A percentile compares a stretch with the other conserved stretches of the same genome.
Conservation (phyloP, 257 asterid species). For the Thymus mandschuricus region DNA sequence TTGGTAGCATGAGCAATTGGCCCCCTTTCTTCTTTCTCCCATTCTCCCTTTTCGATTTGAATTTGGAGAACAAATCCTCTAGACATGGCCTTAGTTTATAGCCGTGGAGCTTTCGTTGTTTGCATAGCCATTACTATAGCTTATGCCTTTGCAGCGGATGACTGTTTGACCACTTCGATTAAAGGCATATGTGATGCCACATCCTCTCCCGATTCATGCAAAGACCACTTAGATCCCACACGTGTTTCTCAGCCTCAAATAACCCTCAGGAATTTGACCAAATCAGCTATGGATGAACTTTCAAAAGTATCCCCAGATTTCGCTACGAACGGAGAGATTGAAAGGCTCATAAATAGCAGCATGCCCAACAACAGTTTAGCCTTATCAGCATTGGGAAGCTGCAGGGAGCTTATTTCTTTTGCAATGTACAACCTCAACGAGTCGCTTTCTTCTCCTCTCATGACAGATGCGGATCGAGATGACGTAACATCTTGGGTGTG, state of each 20-base stretch:
- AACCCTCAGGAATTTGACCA: not conserved
- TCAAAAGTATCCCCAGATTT: constrained; percentile 11
- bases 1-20: not conserved
- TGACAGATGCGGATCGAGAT: not conserved
- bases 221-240: not conserved
- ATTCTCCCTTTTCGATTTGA: no score
- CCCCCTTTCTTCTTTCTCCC: not conserved
- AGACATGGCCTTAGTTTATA: constrained; percentile 1
- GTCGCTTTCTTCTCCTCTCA: not conserved
- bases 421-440: constrained; percentile 24
- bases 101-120: constrained; percentile 1
- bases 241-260: not conserved
- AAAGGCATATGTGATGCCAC: not conserved
- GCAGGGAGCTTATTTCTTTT: constrained; percentile 19
- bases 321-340: constrained; percentile 4
- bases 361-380: not conserved
- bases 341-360: not conserved
- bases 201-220: not conserved
- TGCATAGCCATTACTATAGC: not conserved
- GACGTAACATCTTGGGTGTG: constrained; percentile 12
- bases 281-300: not conserved
- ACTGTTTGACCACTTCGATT: not conserved
- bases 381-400: constrained; percentile 23
- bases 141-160: constrained; percentile 11
- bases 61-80: no score